Evolutionary conservation across 2,329 filamentous ascomycete species (phyloP), one percentile per base, ranked within the genome.

Genomic region (Xylaria sp.): DNA sequence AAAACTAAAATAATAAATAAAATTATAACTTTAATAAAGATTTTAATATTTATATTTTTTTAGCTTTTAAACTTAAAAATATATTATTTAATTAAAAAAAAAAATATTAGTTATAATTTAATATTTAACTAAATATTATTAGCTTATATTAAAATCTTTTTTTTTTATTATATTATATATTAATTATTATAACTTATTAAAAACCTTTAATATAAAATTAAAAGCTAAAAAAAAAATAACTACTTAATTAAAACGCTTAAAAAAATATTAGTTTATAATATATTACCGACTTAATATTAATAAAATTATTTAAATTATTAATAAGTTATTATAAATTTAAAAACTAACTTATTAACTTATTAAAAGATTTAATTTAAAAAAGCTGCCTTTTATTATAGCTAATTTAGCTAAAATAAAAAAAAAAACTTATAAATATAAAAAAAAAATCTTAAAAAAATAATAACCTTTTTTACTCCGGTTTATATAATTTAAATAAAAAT

Each of bases 1-100:
- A 47, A 47, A 44, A 59, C 13, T 10, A 59, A 59, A 29, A n/a
- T 59, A 29, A 44, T 21, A 8, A 59, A 59, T 47, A 59, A 59
- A 47, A 59, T 27, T 47, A n/a, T 59, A n/a, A 47, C 9, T 44
- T 59, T n/a, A 8, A 59, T 59, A 29, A n/a, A 23, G 29, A 59
- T 44, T n/a, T 29, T 59, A 12, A 59, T 59, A 42, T 59, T 59
- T 44, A 29, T 59, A 10, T 59, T n/a, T 4, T 59, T 59, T 59
- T 44, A n/a, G 1, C 18, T 59, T 27, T 44, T 47, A 5, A 32
- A 59, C 18, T n/a, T 59, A 59, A 59, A 59, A 47, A 47, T 18
- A 25, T 29, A 29, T 4, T 57, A 47, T 44, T 13, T 59, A 44
- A 32, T 6, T n/a, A 44, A 23, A 59, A 44, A 59, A 59, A 47